These are phyloP conservation scores for Tetrapisispora taiwanensis DNA, from an alignment of 805 yeast species.

Conservation along the genomic window DNA sequence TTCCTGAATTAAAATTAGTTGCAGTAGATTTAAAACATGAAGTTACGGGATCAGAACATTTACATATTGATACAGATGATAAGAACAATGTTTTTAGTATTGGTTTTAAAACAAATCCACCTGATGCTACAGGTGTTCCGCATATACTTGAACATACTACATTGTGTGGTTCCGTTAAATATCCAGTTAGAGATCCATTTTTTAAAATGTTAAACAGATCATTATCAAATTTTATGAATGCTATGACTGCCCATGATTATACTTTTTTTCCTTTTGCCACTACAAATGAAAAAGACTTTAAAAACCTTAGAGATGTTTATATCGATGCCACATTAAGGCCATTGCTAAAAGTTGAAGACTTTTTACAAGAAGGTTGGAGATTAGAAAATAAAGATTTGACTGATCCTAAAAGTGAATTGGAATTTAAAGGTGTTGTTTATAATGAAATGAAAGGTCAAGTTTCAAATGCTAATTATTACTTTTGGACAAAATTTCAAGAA, in stretches of 20 bases:
- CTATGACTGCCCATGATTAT: conserved; percentile 96
- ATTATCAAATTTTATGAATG: conserved; percentile 94
- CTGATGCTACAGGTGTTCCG: conserved; percentile 90
- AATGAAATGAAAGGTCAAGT: conserved; percentile 98
- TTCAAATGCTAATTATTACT: conserved; percentile 77
- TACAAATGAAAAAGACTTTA: conserved; percentile 72
- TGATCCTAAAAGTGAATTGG: conserved; percentile 51
- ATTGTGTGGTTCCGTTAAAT: conserved; percentile 82
- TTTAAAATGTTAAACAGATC: conserved; percentile 94
- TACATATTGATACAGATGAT: conserved; percentile 80
- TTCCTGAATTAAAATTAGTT: conserved; percentile 73
- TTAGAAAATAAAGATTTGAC: conserved; percentile 58
- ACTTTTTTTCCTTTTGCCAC: conserved; percentile 96
- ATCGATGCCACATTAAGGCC: conserved; percentile 83
- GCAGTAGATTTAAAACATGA: conserved; percentile 66
- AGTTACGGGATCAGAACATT: conserved; percentile 65
- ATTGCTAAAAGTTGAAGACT: conserved; percentile 64
- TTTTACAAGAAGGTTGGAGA: conserved; percentile 96
- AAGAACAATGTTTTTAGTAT: conserved; percentile 86
- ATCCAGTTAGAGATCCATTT: conserved; percentile 94
- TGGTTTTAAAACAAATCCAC: conserved; percentile 89
- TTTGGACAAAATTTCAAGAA: conserved; percentile 75
- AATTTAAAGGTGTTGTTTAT: conserved; percentile 90
- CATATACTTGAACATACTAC: conserved; percentile 95
- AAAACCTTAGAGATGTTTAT: conserved; percentile 78